phyloP scores from a whole-genome alignment of 805 yeast genomes.

The Citeromyces matritensis region DNA sequence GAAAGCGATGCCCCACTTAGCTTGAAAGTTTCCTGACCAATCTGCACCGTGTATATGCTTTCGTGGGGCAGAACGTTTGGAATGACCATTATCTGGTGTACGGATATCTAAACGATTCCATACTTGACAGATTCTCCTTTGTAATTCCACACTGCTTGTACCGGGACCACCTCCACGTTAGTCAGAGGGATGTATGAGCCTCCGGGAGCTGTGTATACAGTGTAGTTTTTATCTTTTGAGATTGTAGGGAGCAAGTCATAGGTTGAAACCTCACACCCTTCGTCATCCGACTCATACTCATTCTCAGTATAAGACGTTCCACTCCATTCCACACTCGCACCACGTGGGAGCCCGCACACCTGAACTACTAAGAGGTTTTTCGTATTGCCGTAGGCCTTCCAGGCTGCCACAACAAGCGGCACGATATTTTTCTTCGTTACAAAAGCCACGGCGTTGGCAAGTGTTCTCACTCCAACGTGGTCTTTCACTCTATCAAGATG shows the following conservation, averaged over 20 bases:
- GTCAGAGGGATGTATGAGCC: too few relatives aligned
- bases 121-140: too few relatives aligned
- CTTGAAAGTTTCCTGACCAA: slow-evolving; percentile 49
- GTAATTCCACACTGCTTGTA: slow-evolving; percentile 1
- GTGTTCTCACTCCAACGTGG: slow-evolving; percentile 28
- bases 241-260: too few relatives aligned
- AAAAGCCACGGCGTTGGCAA: slow-evolving; percentile 40
- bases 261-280: too few relatives aligned
- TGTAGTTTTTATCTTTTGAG: too few relatives aligned
- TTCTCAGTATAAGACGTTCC: slow-evolving; percentile 30
- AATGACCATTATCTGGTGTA: slow-evolving; percentile 11
- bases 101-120: too few relatives aligned
- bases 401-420: slow-evolving; percentile 18
- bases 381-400: slow-evolving; percentile 25
- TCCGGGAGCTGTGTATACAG: too few relatives aligned
- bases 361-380: slow-evolving; percentile 23
- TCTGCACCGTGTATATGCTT: slow-evolving; percentile 51
- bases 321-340: slow-evolving; percentile 63
- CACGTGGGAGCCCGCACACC: slow-evolving; percentile 44
- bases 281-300: too few relatives aligned
- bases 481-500: slow-evolving; percentile 53
- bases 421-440: slow-evolving; percentile 20
- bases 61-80: slow-evolving; percentile 51
- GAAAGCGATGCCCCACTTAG: slow-evolving; percentile 75
- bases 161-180: neutral